Evolutionary conservation across 2,329 filamentous ascomycete species (phyloP), one percentile per base, ranked within the genome.

Genomic region (Aspergillus brasiliensis): DNA sequence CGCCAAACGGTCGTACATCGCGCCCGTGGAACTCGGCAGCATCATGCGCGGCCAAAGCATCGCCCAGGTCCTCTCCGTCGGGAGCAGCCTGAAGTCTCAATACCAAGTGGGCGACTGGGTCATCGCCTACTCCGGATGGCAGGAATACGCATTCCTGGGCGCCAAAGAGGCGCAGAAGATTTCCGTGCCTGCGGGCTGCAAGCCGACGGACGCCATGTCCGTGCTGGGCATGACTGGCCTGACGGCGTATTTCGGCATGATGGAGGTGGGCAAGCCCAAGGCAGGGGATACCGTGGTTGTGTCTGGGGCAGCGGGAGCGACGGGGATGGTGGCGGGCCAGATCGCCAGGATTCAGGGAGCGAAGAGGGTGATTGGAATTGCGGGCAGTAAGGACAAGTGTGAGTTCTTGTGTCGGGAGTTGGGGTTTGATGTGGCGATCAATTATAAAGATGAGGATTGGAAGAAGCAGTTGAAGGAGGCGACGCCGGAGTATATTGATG

Each of bases 171-270:
- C 80, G 0, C 73, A 83, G 63, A 73, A 76, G 25, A 65, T 83
- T 6, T 70, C 78, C 27, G 67, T 84, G 2, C 81, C 82, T 0
- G 57, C 72, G 8, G 80, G 80, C 15, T 80, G 80, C n/a, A 75
- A 75, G 13, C 76, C 78, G 19, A 87, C 86, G 13, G 88, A 91
- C 71, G 81, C 86, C 11, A 78, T 89, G 56, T 86, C 86, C 4
- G 82, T 84, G 23, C 78, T 83, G 37, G 90, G 90, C 11, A 78
- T 86, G 73, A 91, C 89, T 0, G 88, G 88, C 2, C 67, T 92
- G 62, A 93, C 91, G 0, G 90, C 90, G 2, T 93, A 91, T 77
- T 90, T 91, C 64, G 90, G 91, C 19, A 85, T 93, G 71, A 74
- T 85, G 28, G 83, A 89, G 57, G 84, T 93, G 48, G 90, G 86